Base-by-base conservation (phyloP, 2,329 filamentous ascomycete species). In the Sphaerulina populicola region DNA sequence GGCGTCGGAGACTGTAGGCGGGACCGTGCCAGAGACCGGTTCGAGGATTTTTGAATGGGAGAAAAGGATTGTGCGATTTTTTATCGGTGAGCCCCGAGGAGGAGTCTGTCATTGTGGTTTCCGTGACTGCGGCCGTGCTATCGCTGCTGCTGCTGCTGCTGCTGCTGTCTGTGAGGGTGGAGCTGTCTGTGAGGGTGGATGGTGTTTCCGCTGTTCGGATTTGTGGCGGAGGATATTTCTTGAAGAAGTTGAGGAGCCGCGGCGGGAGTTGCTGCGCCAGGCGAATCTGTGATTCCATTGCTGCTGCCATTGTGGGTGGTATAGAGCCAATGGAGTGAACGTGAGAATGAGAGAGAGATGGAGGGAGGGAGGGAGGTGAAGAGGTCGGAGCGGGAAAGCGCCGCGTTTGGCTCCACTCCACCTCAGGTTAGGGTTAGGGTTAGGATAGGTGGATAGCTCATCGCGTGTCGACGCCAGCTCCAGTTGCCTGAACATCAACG, bases 21-120 rank as follows among this genome's bases (percentile, higher is more conserved):
- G 93, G 88, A 57, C 88, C 80, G 60, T 89, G 84, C 88, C 88
- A 95, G 68, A 79, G 82, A 18, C 86, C 86, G 0, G 88, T 95
- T 38, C 75, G 72, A 35, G 85, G 81, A 72, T 94, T 85, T 71
- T 86, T 88, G 63, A 80, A 81, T 35, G 86, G 80, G 55, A 81
- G 75, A 74, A 98, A 98, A 0, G 91, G 91, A 66, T 94, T 93
- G 56, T 54, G 60, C 23, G 49, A 49, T 35, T 12, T 62, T 53
- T 35, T 68, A 31, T 69, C 60, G 43, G 70, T 68, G 59, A 73
- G 74, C 7, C 46, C 46, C 3, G 46, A 30, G 8, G 46, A 40
- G 30, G 46, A 49, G 31, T 49, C 46, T 18, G 46, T 49, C 46
- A 49, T 49, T 11, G 46, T 42, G 7, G 64, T 49, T 54, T 60